Evolutionary conservation across 768 basidiomycete species (phyloP), one percentile per base, ranked within the genome.

Genomic region (Mycena olivaceomarginata): DNA sequence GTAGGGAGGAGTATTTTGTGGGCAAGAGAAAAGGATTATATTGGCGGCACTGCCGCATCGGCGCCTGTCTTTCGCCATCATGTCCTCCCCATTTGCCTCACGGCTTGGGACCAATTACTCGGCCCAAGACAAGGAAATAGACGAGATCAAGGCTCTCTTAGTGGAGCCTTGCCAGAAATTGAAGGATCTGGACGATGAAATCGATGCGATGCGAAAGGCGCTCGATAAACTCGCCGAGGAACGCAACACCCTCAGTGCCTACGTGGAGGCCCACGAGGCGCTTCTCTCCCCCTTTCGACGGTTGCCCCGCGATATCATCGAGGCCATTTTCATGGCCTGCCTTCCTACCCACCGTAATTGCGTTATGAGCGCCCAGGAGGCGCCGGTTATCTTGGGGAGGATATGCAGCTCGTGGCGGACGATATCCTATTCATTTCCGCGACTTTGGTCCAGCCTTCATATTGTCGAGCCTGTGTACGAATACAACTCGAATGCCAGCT

Each of bases 351-450:
- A 67, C 20, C 70, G 75, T 8, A 74, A 80, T 59, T 70, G 71
- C 25, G 77, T 67, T 3, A 80, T 80, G 77, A 80, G 75, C 20
- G 78, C 56, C 31, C 6, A 67, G 70, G 77, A 79, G 39, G 81
- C 82, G 0, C 85, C 84, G 0, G 39, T 85, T n/a, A 45, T 84
- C 16, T 79, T 85, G 3, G 85, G 82, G 4, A 81, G 84, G 0
- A 82, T 85, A 18, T 85, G 85, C 53, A 81, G 81, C 48, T 40
- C 78, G 0, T 85, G 85, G 85, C 80, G 85, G 13, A 67, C 70
- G 9, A 66, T 84, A 11, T 78, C 79, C 1, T 74, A 76, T 5
- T 67, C 80, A 9, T 83, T 83, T 0, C 84, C 85, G 18, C 74
- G 70, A 10, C 76, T 85, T 3, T 85, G 85, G 85, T 76, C 80